Conservation (phyloP, 129 eudicot species). For the Chrysanthemum makinoi region DNA sequence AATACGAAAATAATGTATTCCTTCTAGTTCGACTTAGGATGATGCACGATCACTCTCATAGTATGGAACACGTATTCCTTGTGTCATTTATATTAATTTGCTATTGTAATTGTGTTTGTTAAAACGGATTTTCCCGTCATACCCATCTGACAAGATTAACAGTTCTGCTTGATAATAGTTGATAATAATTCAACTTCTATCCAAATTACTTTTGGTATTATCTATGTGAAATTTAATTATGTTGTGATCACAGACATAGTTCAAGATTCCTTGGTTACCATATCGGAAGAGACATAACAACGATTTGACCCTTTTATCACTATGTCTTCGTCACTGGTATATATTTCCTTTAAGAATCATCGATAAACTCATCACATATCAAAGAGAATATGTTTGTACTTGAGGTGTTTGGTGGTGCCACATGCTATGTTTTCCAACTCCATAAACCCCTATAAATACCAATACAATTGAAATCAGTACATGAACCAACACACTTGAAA, state of each 20-base stretch:
- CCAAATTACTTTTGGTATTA: too few species aligned
- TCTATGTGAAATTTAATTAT: too few species aligned
- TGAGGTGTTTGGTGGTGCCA: constrained; percentile 18
- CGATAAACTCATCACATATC: constrained; percentile 13
- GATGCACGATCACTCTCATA: too few species aligned
- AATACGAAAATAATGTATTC: too few species aligned
- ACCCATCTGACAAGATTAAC: too few species aligned
- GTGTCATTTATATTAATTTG: too few species aligned
- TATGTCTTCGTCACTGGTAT: constrained; percentile 22
- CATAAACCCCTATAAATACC: constrained; percentile 28
- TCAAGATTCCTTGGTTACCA: constrained; percentile 15
- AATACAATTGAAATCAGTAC: constrained; percentile 17
- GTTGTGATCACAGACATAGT: not conserved
- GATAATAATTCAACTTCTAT: too few species aligned
- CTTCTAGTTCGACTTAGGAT: too few species aligned
- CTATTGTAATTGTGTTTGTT: too few species aligned
- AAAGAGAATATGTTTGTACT: constrained; percentile 23
- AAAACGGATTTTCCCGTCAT: too few species aligned
- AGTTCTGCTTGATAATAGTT: too few species aligned
- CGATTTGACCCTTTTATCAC: constrained; percentile 21
- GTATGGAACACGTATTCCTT: too few species aligned
- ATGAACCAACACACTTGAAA: not conserved
- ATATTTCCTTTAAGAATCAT: constrained; percentile 12
- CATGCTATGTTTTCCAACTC: constrained; percentile 16
- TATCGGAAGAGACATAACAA: constrained; percentile 3